A percentile compares a stretch with the other conserved stretches of the same genome.
Conservation (phyloP, 352 stramenopile genomes). For the Phytophthora lateralis region DNA sequence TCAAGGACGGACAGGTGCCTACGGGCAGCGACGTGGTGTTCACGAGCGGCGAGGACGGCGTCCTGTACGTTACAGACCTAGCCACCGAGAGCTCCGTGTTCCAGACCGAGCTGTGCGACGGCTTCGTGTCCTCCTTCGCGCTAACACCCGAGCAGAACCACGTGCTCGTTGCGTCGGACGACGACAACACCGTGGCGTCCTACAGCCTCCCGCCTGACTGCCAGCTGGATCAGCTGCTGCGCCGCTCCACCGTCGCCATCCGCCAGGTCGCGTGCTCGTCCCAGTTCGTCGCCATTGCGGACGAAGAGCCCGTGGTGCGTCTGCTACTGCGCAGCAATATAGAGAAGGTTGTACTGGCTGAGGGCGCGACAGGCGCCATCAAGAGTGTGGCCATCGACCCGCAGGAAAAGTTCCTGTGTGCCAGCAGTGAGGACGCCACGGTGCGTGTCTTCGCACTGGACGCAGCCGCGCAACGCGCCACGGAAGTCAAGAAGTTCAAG, state of each 20-base stretch:
- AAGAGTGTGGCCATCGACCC: slow-evolving; percentile 81
- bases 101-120: slow-evolving; percentile 62
- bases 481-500: slow-evolving; percentile 51
- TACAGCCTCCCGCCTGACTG: slow-evolving; percentile 66
- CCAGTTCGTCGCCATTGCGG: slow-evolving; percentile 70
- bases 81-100: slow-evolving; percentile 49
- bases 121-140: slow-evolving; percentile 69
- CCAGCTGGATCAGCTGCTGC: slow-evolving; percentile 61
- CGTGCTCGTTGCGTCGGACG: slow-evolving; percentile 69
- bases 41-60: slow-evolving; percentile 80
- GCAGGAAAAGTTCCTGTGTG: slow-evolving; percentile 65
- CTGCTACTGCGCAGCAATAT: slow-evolving; percentile 61
- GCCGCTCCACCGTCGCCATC: slow-evolving; percentile 77
- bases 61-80: slow-evolving; percentile 80
- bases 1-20: slow-evolving; percentile 40
- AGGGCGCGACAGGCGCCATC: slow-evolving; percentile 65
- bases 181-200: slow-evolving; percentile 72
- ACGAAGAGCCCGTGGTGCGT: slow-evolving; percentile 75
- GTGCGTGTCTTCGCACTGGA: slow-evolving; percentile 75
- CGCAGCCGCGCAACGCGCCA: slow-evolving; percentile 41
- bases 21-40: slow-evolving; percentile 62
- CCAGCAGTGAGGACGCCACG: slow-evolving; percentile 66
- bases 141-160: slow-evolving; percentile 70
- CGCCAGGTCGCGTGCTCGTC: slow-evolving; percentile 68
- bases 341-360: slow-evolving; percentile 65